These are phyloP conservation scores for Arthrobotrys sinensis DNA, from an alignment of 2,329 filamentous ascomycete species.

Conservation along the genomic window DNA sequence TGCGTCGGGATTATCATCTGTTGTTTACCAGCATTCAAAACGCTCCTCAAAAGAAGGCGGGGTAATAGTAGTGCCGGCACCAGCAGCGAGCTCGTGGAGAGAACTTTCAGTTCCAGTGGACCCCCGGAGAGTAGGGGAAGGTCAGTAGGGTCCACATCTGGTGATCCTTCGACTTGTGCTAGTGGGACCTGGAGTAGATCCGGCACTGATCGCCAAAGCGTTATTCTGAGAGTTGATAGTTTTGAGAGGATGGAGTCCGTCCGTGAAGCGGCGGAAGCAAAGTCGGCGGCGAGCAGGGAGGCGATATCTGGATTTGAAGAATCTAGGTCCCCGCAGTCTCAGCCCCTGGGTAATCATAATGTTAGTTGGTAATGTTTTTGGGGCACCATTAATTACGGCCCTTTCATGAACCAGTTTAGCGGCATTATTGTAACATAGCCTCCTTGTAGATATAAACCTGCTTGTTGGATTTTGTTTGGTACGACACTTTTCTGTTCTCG, in stretches of 20 bases:
- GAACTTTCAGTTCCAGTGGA: background rate
- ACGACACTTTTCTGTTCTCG: too few relatives aligned
- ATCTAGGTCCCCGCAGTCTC: background rate
- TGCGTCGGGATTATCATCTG: constrained; percentile 47
- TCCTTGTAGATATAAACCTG: too few relatives aligned
- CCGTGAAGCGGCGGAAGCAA: constrained; percentile 4
- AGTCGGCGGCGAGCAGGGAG: background rate
- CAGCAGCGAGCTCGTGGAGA: constrained; percentile 2
- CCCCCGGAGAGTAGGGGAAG: background rate
- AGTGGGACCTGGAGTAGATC: constrained; percentile 15
- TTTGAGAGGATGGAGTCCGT: constrained; percentile 36
- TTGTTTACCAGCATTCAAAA: constrained; percentile 52
- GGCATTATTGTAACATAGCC: too few relatives aligned
- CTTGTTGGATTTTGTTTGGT: too few relatives aligned
- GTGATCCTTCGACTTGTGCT: background rate
- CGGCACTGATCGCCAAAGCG: constrained; percentile 10
- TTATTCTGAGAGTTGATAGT: constrained; percentile 32
- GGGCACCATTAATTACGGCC: too few relatives aligned
- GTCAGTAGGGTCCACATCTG: background rate
- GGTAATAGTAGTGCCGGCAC: background rate
- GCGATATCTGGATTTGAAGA: background rate
- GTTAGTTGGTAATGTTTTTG: background rate
- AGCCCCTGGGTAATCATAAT: background rate
- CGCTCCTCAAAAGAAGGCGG: constrained; percentile 18
- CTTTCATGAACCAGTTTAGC: too few relatives aligned